Evolutionary conservation across 306 rosid genomes (phyloP).

Genomic region (Cucumis melo): DNA sequence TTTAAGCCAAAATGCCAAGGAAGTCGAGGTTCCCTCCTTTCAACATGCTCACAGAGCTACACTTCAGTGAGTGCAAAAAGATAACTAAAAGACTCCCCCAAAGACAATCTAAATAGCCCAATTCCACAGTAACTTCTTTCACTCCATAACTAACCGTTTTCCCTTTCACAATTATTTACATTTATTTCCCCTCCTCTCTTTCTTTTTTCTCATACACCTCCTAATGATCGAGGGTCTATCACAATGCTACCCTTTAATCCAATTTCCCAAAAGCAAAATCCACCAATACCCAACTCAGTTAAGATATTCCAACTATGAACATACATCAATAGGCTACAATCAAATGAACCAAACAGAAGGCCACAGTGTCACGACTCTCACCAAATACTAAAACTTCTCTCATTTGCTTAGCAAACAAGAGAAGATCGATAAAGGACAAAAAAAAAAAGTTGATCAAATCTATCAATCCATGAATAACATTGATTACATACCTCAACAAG

Average conservation of each 20-base stretch:
- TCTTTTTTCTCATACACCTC: too few relatives aligned
- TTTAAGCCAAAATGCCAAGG: too few relatives aligned
- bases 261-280: neutral
- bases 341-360: neutral
- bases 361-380: neutral
- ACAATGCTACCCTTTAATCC: neutral
- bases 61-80: too few relatives aligned
- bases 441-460: neutral
- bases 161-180: too few relatives aligned
- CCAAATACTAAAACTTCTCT: neutral
- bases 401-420: neutral
- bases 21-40: too few relatives aligned
- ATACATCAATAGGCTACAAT: neutral
- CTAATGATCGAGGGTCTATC: too few relatives aligned
- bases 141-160: too few relatives aligned
- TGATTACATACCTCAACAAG: neutral
- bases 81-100: too few relatives aligned
- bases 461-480: neutral
- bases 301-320: neutral
- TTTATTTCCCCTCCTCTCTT: too few relatives aligned
- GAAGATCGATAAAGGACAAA: neutral
- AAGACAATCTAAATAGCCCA: too few relatives aligned
- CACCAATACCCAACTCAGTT: neutral
- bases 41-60: too few relatives aligned
- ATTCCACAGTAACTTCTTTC: too few relatives aligned